Evolutionary conservation across 352 stramenopile species (phyloP).

Genomic region (Phytophthora sansomeana): DNA sequence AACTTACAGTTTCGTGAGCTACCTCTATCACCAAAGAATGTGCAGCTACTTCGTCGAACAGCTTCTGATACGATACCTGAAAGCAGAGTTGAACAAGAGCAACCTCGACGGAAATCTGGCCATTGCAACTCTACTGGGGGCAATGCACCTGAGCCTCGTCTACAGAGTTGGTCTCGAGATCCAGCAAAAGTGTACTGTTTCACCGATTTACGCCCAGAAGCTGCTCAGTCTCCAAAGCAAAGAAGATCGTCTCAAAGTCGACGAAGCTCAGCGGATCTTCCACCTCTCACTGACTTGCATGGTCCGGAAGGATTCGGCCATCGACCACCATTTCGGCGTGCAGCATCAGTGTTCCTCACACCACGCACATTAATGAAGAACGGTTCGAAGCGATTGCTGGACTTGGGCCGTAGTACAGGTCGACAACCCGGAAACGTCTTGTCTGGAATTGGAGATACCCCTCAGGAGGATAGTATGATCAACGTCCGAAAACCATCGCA

Average conservation of each 20-base stretch:
- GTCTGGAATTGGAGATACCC: neutral
- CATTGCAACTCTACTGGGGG: neutral
- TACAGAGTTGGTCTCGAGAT: conserved; percentile 28
- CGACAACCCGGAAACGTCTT: conserved; percentile 1
- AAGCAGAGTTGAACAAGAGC: conserved; percentile 4
- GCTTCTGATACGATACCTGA: conserved; percentile 25
- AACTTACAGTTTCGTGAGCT: neutral
- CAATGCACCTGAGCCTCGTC: neutral
- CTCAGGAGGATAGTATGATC: neutral
- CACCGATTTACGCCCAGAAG: conserved; percentile 14
- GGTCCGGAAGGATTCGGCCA: conserved; percentile 7
- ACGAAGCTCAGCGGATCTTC: conserved; percentile 15
- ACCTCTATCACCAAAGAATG: neutral
- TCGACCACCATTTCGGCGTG: neutral
- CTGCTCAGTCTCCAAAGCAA: neutral
- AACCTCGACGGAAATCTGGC: neutral
- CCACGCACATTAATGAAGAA: conserved; percentile 28
- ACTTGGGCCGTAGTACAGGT: conserved; percentile 24
- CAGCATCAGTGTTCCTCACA: conserved; percentile 35
- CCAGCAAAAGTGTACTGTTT: conserved; percentile 28
- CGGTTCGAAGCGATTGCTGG: conserved; percentile 34
- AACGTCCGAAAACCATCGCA: conserved; percentile 14
- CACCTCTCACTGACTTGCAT: conserved; percentile 23
- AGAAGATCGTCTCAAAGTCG: conserved; percentile 5
- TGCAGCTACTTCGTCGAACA: conserved; percentile 17